phyloP scores from a whole-genome alignment of 2,329 filamentous ascomycete genomes.

The Fonsecaea pedrosoi region DNA sequence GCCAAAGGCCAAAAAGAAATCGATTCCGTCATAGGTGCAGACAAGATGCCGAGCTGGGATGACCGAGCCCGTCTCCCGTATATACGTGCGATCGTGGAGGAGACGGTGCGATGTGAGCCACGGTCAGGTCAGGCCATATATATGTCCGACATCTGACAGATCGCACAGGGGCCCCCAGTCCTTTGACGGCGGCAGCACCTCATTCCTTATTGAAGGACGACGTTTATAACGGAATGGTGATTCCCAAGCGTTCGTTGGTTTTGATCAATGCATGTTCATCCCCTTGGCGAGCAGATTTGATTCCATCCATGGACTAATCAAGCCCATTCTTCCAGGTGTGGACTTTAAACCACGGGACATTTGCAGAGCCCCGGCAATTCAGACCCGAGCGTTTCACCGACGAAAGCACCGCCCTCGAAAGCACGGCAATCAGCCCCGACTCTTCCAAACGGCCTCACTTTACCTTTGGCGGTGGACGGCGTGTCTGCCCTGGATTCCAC shows the following conservation, averaged over 20 bases:
- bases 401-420: neutral
- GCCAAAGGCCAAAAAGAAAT: neutral
- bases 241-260: neutral
- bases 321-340: neutral
- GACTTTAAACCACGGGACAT: neutral
- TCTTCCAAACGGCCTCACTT: neutral
- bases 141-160: neutral
- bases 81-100: neutral
- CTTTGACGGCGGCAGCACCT: neutral
- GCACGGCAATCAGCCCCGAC: neutral
- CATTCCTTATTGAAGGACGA: neutral
- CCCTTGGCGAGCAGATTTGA: neutral
- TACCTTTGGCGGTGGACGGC: neutral
- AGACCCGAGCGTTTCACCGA: too few species aligned
- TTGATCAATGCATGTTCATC: neutral
- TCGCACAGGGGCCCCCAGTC: neutral
- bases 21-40: neutral
- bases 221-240: neutral
- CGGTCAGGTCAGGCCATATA: neutral
- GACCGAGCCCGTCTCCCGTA: neutral
- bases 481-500: slow-evolving; percentile 2
- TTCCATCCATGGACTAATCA: neutral
- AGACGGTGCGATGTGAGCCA: neutral
- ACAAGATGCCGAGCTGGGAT: neutral
- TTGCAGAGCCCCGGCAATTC: neutral